Base-by-base conservation (phyloP, 371 early-diverging fungal genomes). In the Saksenaea vasiformis region DNA sequence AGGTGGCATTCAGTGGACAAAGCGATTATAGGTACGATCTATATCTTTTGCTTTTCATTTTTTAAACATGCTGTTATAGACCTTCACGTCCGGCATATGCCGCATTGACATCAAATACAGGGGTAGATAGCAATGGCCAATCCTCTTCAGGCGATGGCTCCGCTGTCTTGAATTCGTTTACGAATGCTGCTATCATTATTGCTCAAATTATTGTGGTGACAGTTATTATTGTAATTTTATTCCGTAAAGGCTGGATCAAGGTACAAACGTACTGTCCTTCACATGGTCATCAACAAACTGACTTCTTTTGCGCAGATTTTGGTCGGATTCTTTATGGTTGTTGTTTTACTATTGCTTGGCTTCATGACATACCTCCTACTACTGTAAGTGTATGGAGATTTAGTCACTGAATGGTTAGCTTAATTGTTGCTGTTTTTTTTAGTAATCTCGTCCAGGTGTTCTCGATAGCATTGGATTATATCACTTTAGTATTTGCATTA, bases 141-240 rank as follows among this genome's bases (percentile, higher is more conserved):
- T 24, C 56, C 4, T 37, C 38, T 14, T 39, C 58, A 19, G 34
- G 59, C 27, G 41, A 60, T 13, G 41, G 58, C 15, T 19, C 69
- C 0, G 28, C 37, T 28, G 65, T 74, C 17, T 53, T 79, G 13
- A 71, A 67, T n/a, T 83, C 85, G 11, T 77, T 87, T 58, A 73
- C 79, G 8, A 86, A 79, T 55, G 94, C 94, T 17, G 80, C 84
- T 26, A 87, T 90, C 31, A 92, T 93, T 58, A 81, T 93, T 47
- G 88, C 82, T 8, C 90, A 92, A 63, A 91, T 94, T 55, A 86
- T 93, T 60, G 87, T 85, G 9, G 89, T 90, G 3, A 94, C 95
- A 0, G 74, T 93, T 19, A 69, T 93, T 13, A 89, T 94, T 62
- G 87, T 92, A 7, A 66, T 87, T 39, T 70, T 92, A 5, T 93